Base-by-base conservation (phyloP, 768 basidiomycete genomes). In the Pleurotus pulmonarius region DNA sequence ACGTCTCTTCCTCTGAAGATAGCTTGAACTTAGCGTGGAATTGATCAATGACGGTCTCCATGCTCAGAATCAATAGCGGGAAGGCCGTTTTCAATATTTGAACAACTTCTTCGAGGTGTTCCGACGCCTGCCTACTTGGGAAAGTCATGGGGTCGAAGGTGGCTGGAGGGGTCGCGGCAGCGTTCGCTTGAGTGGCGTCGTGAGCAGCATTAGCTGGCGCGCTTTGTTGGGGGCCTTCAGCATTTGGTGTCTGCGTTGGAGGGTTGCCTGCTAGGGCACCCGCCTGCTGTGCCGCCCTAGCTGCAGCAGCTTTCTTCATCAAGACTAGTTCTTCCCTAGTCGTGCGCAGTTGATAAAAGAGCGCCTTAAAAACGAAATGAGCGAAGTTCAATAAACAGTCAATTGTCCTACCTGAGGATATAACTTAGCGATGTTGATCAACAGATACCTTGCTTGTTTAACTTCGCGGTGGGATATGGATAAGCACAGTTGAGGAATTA, bases 21-120 rank as follows among this genome's bases (percentile, higher is more conserved):
- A 90, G 83, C 69, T 97, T 96, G 75, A 98, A 96, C 51, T 94
- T 83, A 57, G 86, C 82, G 18, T 85, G 80, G 60, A 99, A 90
- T 70, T 98, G 94, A 61, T 99, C 97, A 3, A 95, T 90, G 81
- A 98, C 90, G 13, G 93, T 95, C 73, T 99, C 97, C 79, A 99
- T 79, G 56, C 94, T 97, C 18, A 98, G 76, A 26, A 96, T 92
- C 37, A 99, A 81, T 5, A 99, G 80, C 0, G 97, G 97, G 78
- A 95, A 97, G 0, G 92, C 88, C 0, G 96, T 97, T 74, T 99
- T 98, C 64, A 98, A 78, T 38, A 92, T 86, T 66, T 94, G 89
- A 41, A 94, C 83, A 56, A 98, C 85, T 66, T 98, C 97, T 18
- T 99, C 97, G 5, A 97, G 86, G 63, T 90, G 81, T 54, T 98